Conservation (phyloP, 176 grass and related monocot genomes). For the Secale cereale region DNA sequence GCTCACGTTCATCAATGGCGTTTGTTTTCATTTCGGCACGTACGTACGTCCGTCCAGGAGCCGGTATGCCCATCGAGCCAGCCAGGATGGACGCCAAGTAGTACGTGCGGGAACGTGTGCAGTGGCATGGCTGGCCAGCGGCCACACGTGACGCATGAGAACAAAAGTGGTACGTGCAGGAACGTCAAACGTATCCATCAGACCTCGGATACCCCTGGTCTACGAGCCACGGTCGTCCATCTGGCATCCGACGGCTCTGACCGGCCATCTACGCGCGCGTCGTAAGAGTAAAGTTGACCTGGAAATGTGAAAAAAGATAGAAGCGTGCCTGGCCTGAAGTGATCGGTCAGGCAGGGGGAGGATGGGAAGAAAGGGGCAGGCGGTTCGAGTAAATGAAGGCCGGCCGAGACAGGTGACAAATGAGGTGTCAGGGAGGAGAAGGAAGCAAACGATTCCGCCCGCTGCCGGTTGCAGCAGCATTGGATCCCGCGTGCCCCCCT, state of each 20-base stretch:
- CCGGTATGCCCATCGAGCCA: constrained; percentile 15
- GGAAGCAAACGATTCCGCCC: constrained; percentile 13
- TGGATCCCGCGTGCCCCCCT: constrained; percentile 16
- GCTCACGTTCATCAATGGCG: constrained; percentile 20
- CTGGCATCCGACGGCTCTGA: not conserved
- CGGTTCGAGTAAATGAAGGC: not conserved
- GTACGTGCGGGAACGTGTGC: not conserved
- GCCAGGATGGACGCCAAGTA: constrained; percentile 11
- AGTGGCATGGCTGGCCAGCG: not conserved
- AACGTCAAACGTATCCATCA: not conserved
- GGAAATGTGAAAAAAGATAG: not conserved
- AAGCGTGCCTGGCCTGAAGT: not conserved
- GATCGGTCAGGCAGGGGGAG: not conserved
- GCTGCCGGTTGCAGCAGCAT: constrained; percentile 18
- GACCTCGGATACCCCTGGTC: not conserved
- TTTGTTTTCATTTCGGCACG: not conserved
- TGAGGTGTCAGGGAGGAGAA: not conserved
- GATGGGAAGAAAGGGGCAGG: not conserved
- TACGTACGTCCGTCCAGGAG: not conserved
- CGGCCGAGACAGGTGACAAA: not conserved
- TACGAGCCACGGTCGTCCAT: not conserved
- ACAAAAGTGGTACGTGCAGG: not conserved
- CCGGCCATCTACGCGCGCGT: not conserved
- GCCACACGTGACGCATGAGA: not conserved
- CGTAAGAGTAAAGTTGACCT: not conserved